A percentile compares a stretch with the other conserved stretches of the same genome.
These are phyloP conservation scores for Priceomyces medius DNA, from an alignment of 805 yeast species.

Conservation along the genomic window DNA sequence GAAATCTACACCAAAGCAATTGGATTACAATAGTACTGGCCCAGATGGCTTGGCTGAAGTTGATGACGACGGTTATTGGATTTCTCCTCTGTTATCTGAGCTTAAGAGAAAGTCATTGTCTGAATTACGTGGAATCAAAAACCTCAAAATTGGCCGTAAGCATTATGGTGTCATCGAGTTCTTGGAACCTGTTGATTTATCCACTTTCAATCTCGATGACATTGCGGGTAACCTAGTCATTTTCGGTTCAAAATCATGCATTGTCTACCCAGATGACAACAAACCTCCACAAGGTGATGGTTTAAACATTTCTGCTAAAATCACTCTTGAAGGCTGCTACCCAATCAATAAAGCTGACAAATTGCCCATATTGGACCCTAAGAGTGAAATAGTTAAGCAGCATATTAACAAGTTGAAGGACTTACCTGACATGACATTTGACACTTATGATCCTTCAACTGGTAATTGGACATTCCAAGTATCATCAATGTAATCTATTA, in stretches of 20 bases:
- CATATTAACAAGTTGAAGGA: conserved; percentile 68
- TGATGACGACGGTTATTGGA: conserved; percentile 82
- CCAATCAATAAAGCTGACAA: conserved; percentile 74
- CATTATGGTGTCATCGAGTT: conserved; percentile 79
- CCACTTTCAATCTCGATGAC: conserved; percentile 58
- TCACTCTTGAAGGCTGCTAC: conserved; percentile 76
- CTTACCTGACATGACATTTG: conserved; percentile 60
- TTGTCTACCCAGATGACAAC: conserved; percentile 66
- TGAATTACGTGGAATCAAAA: conserved; percentile 60
- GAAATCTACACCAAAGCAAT: conserved; percentile 13
- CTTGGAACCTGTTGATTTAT: conserved; percentile 77
- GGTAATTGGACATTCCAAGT: conserved; percentile 70
- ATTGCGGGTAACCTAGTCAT: conserved; percentile 65
- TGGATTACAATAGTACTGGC: background rate
- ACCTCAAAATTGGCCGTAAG: conserved; percentile 75
- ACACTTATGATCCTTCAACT: conserved; percentile 70
- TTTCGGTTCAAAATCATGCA: conserved; percentile 59
- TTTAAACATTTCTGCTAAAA: conserved; percentile 69
- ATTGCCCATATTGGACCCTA: conserved; percentile 72
- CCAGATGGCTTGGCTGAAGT: conserved; percentile 28
- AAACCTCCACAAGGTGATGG: conserved; percentile 78
- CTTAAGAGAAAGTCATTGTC: conserved; percentile 58
- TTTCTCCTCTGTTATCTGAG: conserved; percentile 70
- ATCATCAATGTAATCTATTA: conserved; percentile 30
- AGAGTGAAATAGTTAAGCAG: conserved; percentile 64